Evolutionary conservation across 2,329 filamentous ascomycete species (phyloP), one percentile per base, ranked within the genome.

Genomic region (Trichoderma sp.): DNA sequence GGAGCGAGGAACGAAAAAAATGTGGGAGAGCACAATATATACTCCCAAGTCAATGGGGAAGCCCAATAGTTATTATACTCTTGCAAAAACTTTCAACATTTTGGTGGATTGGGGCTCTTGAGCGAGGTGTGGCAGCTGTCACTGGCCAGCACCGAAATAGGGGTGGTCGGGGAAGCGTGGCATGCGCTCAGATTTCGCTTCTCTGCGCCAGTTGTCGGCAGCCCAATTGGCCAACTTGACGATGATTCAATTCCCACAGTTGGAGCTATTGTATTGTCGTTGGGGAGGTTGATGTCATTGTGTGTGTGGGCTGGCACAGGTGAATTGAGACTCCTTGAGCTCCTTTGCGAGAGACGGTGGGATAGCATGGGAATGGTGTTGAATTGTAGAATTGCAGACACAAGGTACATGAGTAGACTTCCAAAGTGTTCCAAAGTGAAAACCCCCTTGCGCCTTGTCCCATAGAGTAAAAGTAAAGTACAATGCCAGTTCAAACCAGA

Each of bases 41-140:
- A 39, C 34, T 39, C 34, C 12, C 34, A 5, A 26, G 26, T 50
- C 41, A 54, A 60, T 28, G 28, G n/a, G 44, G 26, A 54, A 60
- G 19, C 19, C 30, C 2, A 59, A 60, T 24, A 54, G 26, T 28
- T 65, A 44, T 47, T 3, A 30, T 17, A n/a, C 28, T 30, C 30
- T 50, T 30, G 43, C n/a, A 47, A 34, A 45, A 52, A 30, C 14
- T 55, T 39, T 50, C 5, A n/a, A 47, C 28, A 19, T 41, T 28
- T 26, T 43, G 26, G 30, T 39, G 28, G 30, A 19, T 54, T 54
- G 45, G 12, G 3, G 7, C 30, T 24, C 64, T 44, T 39, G 34
- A 39, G 34, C 34, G 34, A 39, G 34, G 60, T n/a, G 34, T 63
- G 64, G 59, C 64, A 66, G 64, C 64, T 65, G 63, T 52, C 43